Conservation (phyloP, 2,329 filamentous ascomycete species). For the Akanthomyces dipterigenus region DNA sequence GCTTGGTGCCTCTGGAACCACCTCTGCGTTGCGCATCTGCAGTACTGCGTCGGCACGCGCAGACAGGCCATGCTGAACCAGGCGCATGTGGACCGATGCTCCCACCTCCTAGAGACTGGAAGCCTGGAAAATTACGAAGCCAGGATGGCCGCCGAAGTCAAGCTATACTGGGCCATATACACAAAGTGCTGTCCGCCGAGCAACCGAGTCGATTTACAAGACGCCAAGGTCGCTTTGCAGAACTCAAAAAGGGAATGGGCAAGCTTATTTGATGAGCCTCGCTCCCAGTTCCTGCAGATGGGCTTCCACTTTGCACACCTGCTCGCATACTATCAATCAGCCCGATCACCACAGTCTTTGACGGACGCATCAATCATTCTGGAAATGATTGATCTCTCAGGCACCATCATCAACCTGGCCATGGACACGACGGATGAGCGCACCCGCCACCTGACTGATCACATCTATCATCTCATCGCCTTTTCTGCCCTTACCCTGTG, state of each 20-base stretch:
- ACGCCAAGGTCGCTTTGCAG: conserved; percentile 13
- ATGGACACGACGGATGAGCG: conserved; percentile 23
- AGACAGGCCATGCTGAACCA: conserved; percentile 17
- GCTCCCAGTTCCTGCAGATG: conserved; percentile 25
- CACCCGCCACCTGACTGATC: conserved; percentile 23
- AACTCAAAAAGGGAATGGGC: conserved; percentile 20
- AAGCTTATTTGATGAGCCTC: conserved; percentile 20
- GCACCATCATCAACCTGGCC: conserved; percentile 22
- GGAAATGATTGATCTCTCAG: conserved; percentile 20
- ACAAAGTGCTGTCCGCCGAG: conserved; percentile 13
- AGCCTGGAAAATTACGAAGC: conserved; percentile 19
- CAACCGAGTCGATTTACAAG: conserved; percentile 10
- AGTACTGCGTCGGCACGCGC: conserved; percentile 23
- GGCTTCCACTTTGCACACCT: conserved; percentile 24
- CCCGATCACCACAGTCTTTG: conserved; percentile 15
- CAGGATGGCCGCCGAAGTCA: conserved; percentile 23
- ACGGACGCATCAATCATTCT: conserved; percentile 14
- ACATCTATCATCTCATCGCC: conserved; percentile 24
- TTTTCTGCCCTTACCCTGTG: conserved; percentile 22
- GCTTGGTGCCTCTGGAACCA: conserved; percentile 23
- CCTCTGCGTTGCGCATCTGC: conserved; percentile 21
- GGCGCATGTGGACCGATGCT: conserved; percentile 18
- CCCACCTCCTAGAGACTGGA: conserved; percentile 11
- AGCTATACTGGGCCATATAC: conserved; percentile 24
- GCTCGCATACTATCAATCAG: conserved; percentile 18